A percentile compares a stretch with the other conserved stretches of the same genome.
These are phyloP conservation scores for Eucalyptus shirleyi DNA, from an alignment of 345 rosid species.

Conservation along the genomic window DNA sequence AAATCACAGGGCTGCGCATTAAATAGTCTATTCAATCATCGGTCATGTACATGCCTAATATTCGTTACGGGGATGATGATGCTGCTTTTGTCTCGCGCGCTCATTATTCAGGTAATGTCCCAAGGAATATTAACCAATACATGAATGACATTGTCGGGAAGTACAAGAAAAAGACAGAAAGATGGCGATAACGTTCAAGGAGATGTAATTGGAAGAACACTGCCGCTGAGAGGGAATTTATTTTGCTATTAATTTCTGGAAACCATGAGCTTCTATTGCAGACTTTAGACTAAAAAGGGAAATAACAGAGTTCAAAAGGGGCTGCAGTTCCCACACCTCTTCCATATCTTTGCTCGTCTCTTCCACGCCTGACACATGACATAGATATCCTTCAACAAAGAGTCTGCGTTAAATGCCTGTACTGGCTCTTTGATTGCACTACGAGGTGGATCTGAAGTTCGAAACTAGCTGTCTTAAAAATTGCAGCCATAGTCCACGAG, in stretches of 20 bases:
- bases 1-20: not conserved
- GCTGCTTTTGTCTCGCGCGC: not conserved
- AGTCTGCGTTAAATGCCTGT: not conserved
- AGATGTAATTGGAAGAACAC: not conserved
- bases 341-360: not conserved
- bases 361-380: not conserved
- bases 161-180: not conserved
- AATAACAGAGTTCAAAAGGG: not conserved
- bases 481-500: not conserved
- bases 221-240: not conserved
- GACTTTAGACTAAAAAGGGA: not conserved
- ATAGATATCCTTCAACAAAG: not conserved
- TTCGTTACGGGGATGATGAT: not conserved
- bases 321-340: not conserved
- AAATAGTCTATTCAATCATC: not conserved
- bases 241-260: not conserved
- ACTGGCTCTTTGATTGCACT: not conserved
- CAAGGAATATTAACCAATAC: not conserved
- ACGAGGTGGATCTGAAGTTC: not conserved
- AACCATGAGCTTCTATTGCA: not conserved
- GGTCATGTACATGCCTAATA: not conserved
- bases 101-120: not conserved
- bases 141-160: not conserved
- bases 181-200: not conserved
- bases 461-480: not conserved